Evolutionary conservation across 345 rosid genomes (phyloP), one percentile per base, ranked within the genome.

Genomic region (Carallia brachiata): DNA sequence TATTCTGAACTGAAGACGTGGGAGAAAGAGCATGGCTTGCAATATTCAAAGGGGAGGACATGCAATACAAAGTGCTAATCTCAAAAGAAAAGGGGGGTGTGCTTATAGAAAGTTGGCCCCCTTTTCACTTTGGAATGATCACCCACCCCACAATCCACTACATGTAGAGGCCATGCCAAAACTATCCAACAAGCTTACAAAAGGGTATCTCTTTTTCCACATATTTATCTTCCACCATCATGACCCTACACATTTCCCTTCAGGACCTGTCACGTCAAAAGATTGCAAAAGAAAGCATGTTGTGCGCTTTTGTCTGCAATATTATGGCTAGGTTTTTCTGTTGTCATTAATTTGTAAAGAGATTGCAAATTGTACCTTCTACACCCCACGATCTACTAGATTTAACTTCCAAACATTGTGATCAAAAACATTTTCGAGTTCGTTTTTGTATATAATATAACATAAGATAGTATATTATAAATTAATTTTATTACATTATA

Each of bases 61-160:
- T 84, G 84, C 81, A 78, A 70, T 62, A 76, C 80, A 57, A 72
- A 72, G 73, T 74, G 76, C 17, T 12, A 13, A 12, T 44, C 5
- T 13, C 0, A 27, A 61, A 9, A 72, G 59, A 58, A 56, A 63
- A 69, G 64, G 61, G 39, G 65, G 56, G 52, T 2, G 69, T 68
- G 34, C 61, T 70, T 32, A 44, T 63, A 37, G 74, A 77, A 84
- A 84, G 88, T 73, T 75, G 81, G 47, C 72, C 9, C 72, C 68
- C 81, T 82, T 82, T 84, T 78, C 71, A 36, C 78, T 67, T 75
- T 70, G 76, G 75, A 78, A 81, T 72, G 68, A 68, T 66, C 69
- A 66, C 71, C 65, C 74, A 60, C 59, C 71, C 19, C 16, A 56
- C 60, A 27, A 4, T 56, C 62, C 61, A 54, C 70, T 44, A 40